A percentile compares a stretch with the other conserved stretches of the same genome.
Conservation (phyloP, 306 rosid species). For the Trifolium dubium region DNA sequence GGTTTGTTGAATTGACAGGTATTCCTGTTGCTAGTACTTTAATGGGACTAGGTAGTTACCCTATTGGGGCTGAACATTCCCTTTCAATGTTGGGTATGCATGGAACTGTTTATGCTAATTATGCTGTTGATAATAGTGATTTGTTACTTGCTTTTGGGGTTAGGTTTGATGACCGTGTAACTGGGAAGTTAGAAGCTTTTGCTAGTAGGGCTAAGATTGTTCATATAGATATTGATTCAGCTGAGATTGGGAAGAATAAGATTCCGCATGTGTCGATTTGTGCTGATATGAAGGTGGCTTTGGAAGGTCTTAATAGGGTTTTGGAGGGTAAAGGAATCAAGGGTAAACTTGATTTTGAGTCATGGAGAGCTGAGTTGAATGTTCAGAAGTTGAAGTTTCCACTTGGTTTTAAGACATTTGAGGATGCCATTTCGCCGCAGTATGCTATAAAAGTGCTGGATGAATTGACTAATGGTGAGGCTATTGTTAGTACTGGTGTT, state of each 20-base stretch:
- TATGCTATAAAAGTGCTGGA: conserved; percentile 87
- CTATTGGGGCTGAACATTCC: conserved; percentile 55
- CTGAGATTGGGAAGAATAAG: conserved; percentile 93
- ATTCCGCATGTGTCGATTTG: conserved; percentile 88
- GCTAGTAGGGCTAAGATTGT: conserved; percentile 90
- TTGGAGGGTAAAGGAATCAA: conserved; percentile 49
- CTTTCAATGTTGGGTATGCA: conserved; percentile 94
- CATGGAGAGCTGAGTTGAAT: conserved; percentile 78
- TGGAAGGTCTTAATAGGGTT: conserved; percentile 61
- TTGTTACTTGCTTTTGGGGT: conserved; percentile 89
- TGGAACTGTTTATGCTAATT: conserved; percentile 89
- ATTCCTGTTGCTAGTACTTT: conserved; percentile 88
- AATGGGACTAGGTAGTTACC: conserved; percentile 85
- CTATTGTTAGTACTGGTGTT: conserved; percentile 84
- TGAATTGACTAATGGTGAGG: conserved; percentile 77
- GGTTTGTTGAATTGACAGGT: conserved; percentile 68
- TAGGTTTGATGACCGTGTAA: conserved; percentile 89
- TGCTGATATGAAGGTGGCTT: conserved; percentile 72
- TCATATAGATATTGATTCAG: conserved; percentile 88
- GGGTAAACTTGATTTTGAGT: conserved; percentile 55
- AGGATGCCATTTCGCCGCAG: conserved; percentile 80
- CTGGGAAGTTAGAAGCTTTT: conserved; percentile 87
- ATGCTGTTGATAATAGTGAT: conserved; percentile 77
- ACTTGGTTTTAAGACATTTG: conserved; percentile 69
- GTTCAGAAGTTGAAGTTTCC: conserved; percentile 74